These are phyloP conservation scores for Desmodesmus armatus DNA, from an alignment of 139 green algal species.

Conservation along the genomic window DNA sequence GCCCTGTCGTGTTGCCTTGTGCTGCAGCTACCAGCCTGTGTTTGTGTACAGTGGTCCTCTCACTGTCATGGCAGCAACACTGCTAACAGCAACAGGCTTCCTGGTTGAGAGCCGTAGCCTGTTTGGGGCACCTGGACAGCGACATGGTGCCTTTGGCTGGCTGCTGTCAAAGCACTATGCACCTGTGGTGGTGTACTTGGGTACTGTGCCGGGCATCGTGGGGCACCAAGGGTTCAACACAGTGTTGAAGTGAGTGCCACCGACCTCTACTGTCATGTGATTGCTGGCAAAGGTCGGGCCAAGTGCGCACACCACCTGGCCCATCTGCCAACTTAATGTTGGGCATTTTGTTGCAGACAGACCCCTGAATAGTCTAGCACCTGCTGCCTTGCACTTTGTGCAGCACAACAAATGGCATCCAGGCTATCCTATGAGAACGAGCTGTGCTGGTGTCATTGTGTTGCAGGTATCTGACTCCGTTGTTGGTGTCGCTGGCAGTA, in stretches of 20 bases:
- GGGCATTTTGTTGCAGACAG: too few species aligned
- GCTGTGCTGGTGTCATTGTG: too few species aligned
- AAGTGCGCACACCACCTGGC: too few species aligned
- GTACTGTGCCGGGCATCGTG: constrained; percentile 70
- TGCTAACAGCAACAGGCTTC: constrained; percentile 5
- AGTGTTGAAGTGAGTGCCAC: constrained; percentile 56
- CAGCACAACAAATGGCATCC: too few species aligned
- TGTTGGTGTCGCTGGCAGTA: constrained; percentile 76
- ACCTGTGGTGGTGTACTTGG: constrained; percentile 73
- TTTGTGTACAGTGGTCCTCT: constrained; percentile 81
- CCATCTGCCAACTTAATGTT: too few species aligned
- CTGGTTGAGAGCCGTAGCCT: neutral
- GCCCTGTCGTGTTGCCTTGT: too few species aligned
- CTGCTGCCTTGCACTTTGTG: too few species aligned
- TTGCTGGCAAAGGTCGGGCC: too few species aligned
- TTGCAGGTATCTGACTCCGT: constrained; percentile 71
- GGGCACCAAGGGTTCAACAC: constrained; percentile 83
- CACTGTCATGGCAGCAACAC: constrained; percentile 48
- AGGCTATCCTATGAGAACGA: too few species aligned
- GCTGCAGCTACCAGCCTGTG: too few species aligned
- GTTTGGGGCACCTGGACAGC: neutral
- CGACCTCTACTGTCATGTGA: too few species aligned
- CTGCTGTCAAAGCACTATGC: constrained; percentile 49
- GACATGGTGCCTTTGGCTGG: constrained; percentile 75
- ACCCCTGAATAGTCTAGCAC: too few species aligned